Percentiles rank a stretch among this genome's conserved stretches.
These are phyloP conservation scores for Botryotinia narcissicola DNA, from an alignment of 2,329 filamentous ascomycete genomes.

Conservation along the genomic window DNA sequence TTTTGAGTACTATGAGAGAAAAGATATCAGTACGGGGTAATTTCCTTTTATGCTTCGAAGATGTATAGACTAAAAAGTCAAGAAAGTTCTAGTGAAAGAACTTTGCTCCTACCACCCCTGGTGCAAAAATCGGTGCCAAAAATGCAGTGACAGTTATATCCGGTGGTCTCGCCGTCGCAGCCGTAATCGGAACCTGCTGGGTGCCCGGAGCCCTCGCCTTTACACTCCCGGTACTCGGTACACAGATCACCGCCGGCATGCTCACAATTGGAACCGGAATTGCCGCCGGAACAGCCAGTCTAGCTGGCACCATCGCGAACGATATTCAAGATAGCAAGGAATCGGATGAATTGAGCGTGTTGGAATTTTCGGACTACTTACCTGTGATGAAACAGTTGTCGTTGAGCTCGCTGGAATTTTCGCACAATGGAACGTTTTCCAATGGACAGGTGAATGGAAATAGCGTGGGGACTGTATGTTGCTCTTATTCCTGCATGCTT, in stretches of 20 bases:
- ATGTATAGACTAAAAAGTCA: too few relatives aligned
- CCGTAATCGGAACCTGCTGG: not conserved
- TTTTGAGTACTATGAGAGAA: too few relatives aligned
- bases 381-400: not conserved
- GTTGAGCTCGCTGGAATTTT: not conserved
- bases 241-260: not conserved
- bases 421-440: not conserved
- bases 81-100: too few relatives aligned
- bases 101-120: not conserved
- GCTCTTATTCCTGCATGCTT: not conserved
- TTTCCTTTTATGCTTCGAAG: too few relatives aligned
- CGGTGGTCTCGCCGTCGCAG: not conserved
- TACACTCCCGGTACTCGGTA: not conserved
- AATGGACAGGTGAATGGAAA: not conserved
- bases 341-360: not conserved
- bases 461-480: not conserved
- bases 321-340: not conserved
- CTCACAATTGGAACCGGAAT: not conserved
- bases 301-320: not conserved
- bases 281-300: not conserved
- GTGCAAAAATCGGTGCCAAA: not conserved
- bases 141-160: not conserved
- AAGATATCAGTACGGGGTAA: too few relatives aligned
- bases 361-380: not conserved
- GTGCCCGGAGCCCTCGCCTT: not conserved